These are phyloP conservation scores for Cutaneotrichosporon sp. DNA, from an alignment of 1,284 basidiomycete genomes.

Conservation along the genomic window DNA sequence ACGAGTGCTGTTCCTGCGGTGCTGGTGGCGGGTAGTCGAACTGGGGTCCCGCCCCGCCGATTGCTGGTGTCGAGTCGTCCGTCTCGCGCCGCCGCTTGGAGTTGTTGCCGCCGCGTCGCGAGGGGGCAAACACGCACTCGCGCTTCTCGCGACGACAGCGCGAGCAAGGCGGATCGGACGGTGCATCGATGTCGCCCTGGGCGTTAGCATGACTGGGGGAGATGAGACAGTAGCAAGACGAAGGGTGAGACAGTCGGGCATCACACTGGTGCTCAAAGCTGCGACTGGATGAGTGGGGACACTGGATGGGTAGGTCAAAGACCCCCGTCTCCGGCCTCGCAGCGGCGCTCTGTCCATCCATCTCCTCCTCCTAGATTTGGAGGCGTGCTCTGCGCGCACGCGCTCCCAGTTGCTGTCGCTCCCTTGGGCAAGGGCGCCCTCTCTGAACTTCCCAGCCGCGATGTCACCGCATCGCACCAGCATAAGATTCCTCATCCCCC, in stretches of 20 bases:
- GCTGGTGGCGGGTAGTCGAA: constrained; percentile 3
- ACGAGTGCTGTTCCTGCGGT: constrained; percentile 2
- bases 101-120: constrained; percentile 48
- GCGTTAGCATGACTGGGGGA: constrained; percentile 9
- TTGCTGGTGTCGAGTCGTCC: constrained; percentile 9
- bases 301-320: too few relatives aligned
- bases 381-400: too few relatives aligned
- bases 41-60: not conserved
- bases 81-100: constrained; percentile 30
- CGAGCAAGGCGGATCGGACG: constrained; percentile 53
- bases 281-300: not conserved
- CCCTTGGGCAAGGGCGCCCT: too few relatives aligned
- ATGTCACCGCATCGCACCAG: too few relatives aligned
- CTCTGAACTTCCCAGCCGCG: not conserved
- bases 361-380: not conserved
- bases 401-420: too few relatives aligned
- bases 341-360: too few relatives aligned
- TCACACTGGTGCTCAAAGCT: too few relatives aligned
- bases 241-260: not conserved
- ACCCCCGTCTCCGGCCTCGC: too few relatives aligned
- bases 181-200: constrained; percentile 53
- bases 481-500: too few relatives aligned
- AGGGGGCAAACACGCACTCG: constrained; percentile 54
- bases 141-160: constrained; percentile 54
- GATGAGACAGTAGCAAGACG: not conserved